Percentiles rank a stretch among this genome's conserved stretches.
Conservation (phyloP, 164 flowering plant genomes). For the Liquidambar formosana region DNA sequence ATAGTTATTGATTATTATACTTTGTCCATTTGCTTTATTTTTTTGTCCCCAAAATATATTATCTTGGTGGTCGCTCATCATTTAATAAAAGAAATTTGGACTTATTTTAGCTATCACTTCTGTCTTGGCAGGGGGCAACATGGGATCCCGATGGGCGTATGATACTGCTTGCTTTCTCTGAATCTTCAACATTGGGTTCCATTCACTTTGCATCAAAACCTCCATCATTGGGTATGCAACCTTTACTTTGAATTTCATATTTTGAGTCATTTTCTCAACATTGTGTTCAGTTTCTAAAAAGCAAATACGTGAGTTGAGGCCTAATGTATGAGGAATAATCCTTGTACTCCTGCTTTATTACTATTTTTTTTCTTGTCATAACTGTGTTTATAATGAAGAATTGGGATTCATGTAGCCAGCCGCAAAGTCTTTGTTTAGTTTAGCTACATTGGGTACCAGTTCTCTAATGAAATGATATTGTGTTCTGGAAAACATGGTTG, state of each 20-base stretch:
- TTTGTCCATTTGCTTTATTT: background rate
- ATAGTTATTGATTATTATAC: no score
- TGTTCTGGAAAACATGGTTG: no score
- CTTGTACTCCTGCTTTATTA: no score
- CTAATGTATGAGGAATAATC: no score
- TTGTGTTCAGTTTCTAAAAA: background rate
- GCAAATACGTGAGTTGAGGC: no score
- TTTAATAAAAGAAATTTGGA: background rate
- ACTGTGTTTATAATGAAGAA: no score
- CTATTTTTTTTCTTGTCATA: no score
- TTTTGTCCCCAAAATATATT: background rate
- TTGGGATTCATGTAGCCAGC: no score
- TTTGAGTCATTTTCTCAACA: background rate
- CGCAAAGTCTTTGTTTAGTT: no score
- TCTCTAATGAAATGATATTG: no score
- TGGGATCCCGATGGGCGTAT: conserved; percentile 98
- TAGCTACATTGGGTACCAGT: no score
- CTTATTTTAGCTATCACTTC: background rate
- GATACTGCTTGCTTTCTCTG: conserved; percentile 79
- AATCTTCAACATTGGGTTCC: conserved; percentile 78
- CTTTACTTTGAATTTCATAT: background rate
- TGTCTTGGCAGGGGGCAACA: conserved; percentile 64
- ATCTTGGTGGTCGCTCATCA: background rate
- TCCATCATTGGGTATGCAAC: conserved; percentile 73
- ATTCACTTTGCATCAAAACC: conserved; percentile 94